Percentiles rank a stretch among this genome's conserved stretches.
phyloP scores from a whole-genome alignment of 352 stramenopile species.

The Phytophthora podocarpi region DNA sequence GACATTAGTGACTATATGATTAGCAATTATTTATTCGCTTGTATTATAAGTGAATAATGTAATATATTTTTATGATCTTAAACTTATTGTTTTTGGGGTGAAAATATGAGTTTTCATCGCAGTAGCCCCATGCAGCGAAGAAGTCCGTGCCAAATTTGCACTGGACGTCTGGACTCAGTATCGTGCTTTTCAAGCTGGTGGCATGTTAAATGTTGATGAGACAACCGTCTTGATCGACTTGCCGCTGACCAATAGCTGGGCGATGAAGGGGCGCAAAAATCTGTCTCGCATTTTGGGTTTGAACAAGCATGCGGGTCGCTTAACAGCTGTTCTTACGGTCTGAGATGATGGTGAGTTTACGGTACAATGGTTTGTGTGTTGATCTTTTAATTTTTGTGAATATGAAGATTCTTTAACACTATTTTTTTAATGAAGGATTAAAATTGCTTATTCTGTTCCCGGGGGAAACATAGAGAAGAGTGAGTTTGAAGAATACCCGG shows the following conservation, averaged over 20 bases:
- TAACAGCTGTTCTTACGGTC: constrained; percentile 2
- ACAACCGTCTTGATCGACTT: constrained; percentile 3
- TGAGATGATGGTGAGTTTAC: constrained; percentile 2
- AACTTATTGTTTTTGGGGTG: too few species aligned
- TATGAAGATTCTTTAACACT: neutral
- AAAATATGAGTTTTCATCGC: neutral
- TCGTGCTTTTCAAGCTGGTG: neutral
- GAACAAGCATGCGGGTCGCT: neutral
- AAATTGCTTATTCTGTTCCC: constrained; percentile 7
- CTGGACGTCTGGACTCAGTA: neutral
- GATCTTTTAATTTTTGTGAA: neutral
- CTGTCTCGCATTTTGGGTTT: neutral
- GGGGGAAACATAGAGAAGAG: neutral
- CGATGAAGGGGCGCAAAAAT: neutral
- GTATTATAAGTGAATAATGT: too few species aligned
- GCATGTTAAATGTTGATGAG: constrained; percentile 12
- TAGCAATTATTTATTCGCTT: too few species aligned
- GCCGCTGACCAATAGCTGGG: neutral
- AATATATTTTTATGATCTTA: too few species aligned
- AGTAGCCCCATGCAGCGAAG: neutral
- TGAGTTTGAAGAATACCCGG: neutral
- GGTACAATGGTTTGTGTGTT: too few species aligned
- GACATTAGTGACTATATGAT: too few species aligned
- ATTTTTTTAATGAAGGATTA: neutral
- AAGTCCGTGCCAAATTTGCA: neutral